phyloP scores from a whole-genome alignment of 2,329 filamentous ascomycete genomes.

The Pseudocercospora crystallina region DNA sequence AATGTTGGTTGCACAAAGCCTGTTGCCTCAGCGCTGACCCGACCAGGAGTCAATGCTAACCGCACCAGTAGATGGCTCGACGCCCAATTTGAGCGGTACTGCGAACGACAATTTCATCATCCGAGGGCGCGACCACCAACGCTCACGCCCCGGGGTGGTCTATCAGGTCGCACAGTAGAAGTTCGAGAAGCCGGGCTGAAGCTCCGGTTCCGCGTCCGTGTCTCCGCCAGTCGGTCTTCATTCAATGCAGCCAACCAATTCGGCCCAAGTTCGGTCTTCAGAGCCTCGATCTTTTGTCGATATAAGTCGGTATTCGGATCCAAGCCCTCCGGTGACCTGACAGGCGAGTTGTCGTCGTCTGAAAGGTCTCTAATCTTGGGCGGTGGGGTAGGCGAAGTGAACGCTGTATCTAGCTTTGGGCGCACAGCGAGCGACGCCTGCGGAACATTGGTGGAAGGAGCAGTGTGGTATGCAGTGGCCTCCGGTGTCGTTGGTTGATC shows the following conservation, averaged over 20 bases:
- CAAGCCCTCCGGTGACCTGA: conserved; percentile 29
- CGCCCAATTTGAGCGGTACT: not conserved
- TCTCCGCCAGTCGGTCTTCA: conserved; percentile 62
- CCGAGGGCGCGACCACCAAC: conserved; percentile 35
- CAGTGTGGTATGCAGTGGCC: conserved; percentile 25
- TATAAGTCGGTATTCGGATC: conserved; percentile 51
- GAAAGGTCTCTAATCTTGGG: conserved; percentile 31
- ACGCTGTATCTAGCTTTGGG: conserved; percentile 31
- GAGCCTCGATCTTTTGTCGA: conserved; percentile 79
- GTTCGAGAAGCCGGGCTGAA: conserved; percentile 31
- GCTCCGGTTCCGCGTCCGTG: conserved; percentile 20
- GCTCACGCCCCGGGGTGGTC: conserved; percentile 30
- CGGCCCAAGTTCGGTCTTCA: conserved; percentile 81
- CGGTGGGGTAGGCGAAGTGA: conserved; percentile 28
- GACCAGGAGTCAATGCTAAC: too few species aligned
- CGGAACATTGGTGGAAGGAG: conserved; percentile 19
- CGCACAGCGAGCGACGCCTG: conserved; percentile 19
- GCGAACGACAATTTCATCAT: conserved; percentile 19
- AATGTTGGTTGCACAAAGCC: too few species aligned
- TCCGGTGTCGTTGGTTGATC: conserved; percentile 30
- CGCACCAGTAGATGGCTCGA: too few species aligned
- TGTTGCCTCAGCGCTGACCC: too few species aligned
- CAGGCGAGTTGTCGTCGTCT: conserved; percentile 33
- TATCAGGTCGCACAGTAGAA: conserved; percentile 26
- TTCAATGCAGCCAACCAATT: conserved; percentile 84